Conservation (phyloP, 2,329 filamentous ascomycete species). For the Nemania diffusa region DNA sequence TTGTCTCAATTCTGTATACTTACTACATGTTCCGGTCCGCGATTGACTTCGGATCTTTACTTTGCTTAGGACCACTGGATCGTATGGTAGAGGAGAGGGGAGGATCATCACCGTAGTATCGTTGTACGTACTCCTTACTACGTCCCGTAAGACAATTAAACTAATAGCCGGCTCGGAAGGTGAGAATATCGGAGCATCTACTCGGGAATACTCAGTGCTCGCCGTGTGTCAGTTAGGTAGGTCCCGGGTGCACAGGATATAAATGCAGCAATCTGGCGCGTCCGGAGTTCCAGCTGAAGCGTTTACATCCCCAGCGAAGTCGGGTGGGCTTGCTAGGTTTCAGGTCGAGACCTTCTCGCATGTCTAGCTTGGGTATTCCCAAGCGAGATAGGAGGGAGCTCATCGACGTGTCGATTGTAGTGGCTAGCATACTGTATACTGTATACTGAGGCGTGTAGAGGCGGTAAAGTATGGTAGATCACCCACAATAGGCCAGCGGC, state of each 20-base stretch:
- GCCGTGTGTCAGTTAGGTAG: not conserved
- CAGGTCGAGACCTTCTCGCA: not conserved
- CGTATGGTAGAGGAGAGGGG: not conserved
- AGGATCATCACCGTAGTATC: conserved; percentile 6
- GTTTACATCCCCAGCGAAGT: conserved; percentile 8
- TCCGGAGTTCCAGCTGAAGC: conserved; percentile 15
- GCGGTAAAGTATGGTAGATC: conserved; percentile 1
- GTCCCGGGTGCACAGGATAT: conserved; percentile 12
- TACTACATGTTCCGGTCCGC: not conserved
- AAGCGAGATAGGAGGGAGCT: conserved; percentile 1
- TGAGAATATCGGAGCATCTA: conserved; percentile 11
- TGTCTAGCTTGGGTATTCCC: conserved; percentile 1
- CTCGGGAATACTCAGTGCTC: conserved; percentile 1
- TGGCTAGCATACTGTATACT: not conserved
- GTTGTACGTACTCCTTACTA: not conserved
- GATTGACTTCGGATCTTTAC: not conserved
- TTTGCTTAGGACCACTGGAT: not conserved
- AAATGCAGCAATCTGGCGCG: conserved; percentile 3
- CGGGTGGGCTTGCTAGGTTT: conserved; percentile 2
- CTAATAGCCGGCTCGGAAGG: conserved; percentile 9
- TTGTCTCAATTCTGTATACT: not conserved
- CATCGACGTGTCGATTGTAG: conserved; percentile 4
- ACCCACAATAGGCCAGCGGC: not conserved
- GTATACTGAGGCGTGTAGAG: too few relatives aligned
- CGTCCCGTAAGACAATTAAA: not conserved